Base-by-base conservation (phyloP, 208 protist species). In the Acanthamoeba polyphaga region DNA sequence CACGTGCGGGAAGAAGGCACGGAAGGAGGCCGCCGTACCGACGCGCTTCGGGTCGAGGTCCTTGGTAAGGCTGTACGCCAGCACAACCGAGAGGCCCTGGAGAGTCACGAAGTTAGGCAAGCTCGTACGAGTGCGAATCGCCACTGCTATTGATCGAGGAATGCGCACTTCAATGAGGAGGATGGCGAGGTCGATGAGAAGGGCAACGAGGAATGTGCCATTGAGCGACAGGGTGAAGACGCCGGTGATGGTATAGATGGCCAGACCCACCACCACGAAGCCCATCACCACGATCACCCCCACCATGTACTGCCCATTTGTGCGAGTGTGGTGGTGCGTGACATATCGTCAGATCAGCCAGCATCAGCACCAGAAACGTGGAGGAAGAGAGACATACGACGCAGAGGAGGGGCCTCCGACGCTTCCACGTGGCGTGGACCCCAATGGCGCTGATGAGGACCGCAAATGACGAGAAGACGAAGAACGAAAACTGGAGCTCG, bases 1-100 rank as follows among this genome's bases (percentile, higher is more conserved):
- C 46, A 49, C 19, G 17, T 64, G 13, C 7, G 22, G 13, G 8
- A 64, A 17, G 19, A 2, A 64, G 58, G 58, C 58, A 27, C 13
- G 13, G 22, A 27, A 64, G 13, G 58, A 64, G 22, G 58, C 17
- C 58, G 58, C 13, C 9, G 27, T n/a, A 80, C 72, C 72, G 7
- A 80, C 72, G 38, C 72, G 72, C 72, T 80, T 80, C 24, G 72
- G 72, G 38, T 80, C 72, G 72, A 80, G 72, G 32, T 80, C 72
- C 22, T 80, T 80, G 72, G 34, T 80, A 15, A 80, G 38, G 72
- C 29, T 38, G 38, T 51, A 80, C 15, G 72, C 29, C 13, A 80
- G 10, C 38, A 80, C 34, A 22, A 80, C 34, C 12, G 72, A 51
- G 29, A 80, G 17, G 34, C 72, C 72, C 72, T 80, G 38, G 43